Conservation (phyloP, 1,139 yeast genomes). For the Yamadazyma atlantica region DNA sequence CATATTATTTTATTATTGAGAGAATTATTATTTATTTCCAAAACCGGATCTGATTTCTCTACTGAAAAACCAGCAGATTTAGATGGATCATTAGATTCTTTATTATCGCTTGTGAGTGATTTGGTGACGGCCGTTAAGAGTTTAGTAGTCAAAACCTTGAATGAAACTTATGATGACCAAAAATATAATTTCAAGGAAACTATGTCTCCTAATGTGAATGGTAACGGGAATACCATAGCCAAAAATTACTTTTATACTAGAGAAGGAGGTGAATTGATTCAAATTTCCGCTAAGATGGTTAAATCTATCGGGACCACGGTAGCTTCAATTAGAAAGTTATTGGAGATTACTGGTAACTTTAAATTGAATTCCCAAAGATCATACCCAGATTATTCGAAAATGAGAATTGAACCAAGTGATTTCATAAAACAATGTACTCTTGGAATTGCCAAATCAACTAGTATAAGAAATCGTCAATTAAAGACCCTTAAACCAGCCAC, state of each 20-base stretch:
- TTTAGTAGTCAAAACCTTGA: conserved; percentile 55
- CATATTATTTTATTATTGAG: conserved; percentile 64
- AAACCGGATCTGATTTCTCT: conserved; percentile 49
- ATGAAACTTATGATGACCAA: conserved; percentile 35
- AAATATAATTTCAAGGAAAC: conserved; percentile 9
- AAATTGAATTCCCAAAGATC: conserved; percentile 62
- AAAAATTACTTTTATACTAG: conserved; percentile 54
- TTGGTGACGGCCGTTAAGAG: conserved; percentile 64
- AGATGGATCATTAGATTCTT: conserved; percentile 57
- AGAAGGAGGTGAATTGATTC: conserved; percentile 67
- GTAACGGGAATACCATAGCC: conserved; percentile 6
- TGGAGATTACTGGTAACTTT: conserved; percentile 68
- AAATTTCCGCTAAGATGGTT: conserved; percentile 64
- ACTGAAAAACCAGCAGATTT: conserved; percentile 43
- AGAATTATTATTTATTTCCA: conserved; percentile 64
- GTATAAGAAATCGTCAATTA: conserved; percentile 25
- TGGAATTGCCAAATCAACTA: conserved; percentile 53
- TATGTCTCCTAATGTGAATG: conserved; percentile 7
- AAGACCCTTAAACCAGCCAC: conserved; percentile 13
- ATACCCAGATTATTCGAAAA: conserved; percentile 67
- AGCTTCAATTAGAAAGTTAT: conserved; percentile 41
- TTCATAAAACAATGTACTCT: conserved; percentile 62
- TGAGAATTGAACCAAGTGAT: conserved; percentile 60
- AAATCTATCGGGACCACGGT: conserved; percentile 52
- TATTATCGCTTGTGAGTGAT: conserved; percentile 62